Evolutionary conservation across 257 asterid genomes (phyloP).

Genomic region (Solanum sitiens): DNA sequence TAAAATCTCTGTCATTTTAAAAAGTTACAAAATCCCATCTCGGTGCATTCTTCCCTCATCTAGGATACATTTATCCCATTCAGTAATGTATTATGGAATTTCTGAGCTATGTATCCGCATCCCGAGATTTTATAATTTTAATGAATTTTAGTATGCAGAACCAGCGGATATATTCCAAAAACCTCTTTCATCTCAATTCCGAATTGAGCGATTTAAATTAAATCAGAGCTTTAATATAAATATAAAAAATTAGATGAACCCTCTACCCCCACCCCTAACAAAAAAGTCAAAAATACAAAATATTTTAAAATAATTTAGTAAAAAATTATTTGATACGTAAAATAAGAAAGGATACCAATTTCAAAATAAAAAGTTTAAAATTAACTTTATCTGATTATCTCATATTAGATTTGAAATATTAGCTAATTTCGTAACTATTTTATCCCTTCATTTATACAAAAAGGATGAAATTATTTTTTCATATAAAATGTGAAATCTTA

Average conservation of each 20-base stretch:
- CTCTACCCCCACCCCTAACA: too few relatives aligned
- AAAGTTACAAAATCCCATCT: not conserved
- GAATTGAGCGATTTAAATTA: too few relatives aligned
- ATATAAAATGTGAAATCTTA: not conserved
- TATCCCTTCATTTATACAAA: not conserved
- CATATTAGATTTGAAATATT: not conserved
- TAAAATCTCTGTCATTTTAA: not conserved
- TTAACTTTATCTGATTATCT: not conserved
- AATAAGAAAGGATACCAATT: not conserved
- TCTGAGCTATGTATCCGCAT: too few relatives aligned
- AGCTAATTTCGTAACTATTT: not conserved
- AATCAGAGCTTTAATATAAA: too few relatives aligned
- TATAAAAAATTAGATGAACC: too few relatives aligned
- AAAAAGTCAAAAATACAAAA: too few relatives aligned
- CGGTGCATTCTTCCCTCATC: too few relatives aligned
- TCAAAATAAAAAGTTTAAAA: too few relatives aligned
- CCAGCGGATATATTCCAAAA: not conserved
- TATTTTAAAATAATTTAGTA: too few relatives aligned
- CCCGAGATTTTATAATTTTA: too few relatives aligned
- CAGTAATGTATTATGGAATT: too few relatives aligned
- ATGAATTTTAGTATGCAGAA: not conserved
- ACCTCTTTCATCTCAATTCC: not conserved
- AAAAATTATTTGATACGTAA: not conserved
- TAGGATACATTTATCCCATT: rapidly evolving
- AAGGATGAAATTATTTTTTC: not conserved